A percentile compares a stretch with the other conserved stretches of the same genome.
phyloP scores from a whole-genome alignment of 371 early-diverging fungal species.

The Choanephora cucurbitarum region DNA sequence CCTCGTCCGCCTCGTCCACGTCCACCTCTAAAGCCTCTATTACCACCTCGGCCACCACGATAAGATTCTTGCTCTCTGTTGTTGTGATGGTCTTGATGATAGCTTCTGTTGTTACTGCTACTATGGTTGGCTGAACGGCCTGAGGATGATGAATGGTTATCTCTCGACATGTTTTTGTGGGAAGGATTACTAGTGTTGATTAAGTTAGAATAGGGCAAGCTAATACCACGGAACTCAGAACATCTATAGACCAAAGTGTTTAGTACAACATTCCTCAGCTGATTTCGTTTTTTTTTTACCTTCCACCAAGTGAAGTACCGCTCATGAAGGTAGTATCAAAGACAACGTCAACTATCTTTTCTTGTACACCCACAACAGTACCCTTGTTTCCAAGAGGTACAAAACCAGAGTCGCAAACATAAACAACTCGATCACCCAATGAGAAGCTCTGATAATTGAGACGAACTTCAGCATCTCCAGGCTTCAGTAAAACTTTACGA shows the following conservation, averaged over 20 bases:
- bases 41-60: conserved; percentile 13
- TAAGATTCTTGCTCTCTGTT: background rate
- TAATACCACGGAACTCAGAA: conserved; percentile 67
- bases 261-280: background rate
- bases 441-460: conserved; percentile 77
- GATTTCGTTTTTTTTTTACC: conserved; percentile 35
- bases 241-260: conserved; percentile 46
- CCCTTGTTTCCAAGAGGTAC: conserved; percentile 85
- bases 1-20: conserved; percentile 9
- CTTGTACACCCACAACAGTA: conserved; percentile 81
- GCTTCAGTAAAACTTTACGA: conserved; percentile 72
- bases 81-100: background rate
- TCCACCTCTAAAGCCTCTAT: conserved; percentile 8
- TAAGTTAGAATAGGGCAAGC: conserved; percentile 57
- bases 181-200: conserved; percentile 56
- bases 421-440: conserved; percentile 88
- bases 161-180: conserved; percentile 17
- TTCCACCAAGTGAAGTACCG: conserved; percentile 75
- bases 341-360: conserved; percentile 75
- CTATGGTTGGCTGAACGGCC: background rate
- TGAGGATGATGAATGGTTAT: background rate
- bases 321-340: conserved; percentile 85
- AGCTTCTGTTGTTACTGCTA: background rate
- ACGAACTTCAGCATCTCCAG: conserved; percentile 71
- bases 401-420: conserved; percentile 73